Percentiles rank a stretch among this genome's conserved stretches.
Evolutionary conservation across 129 eudicot species (phyloP).

Genomic region (Rutidosis leptorrhynchoides): DNA sequence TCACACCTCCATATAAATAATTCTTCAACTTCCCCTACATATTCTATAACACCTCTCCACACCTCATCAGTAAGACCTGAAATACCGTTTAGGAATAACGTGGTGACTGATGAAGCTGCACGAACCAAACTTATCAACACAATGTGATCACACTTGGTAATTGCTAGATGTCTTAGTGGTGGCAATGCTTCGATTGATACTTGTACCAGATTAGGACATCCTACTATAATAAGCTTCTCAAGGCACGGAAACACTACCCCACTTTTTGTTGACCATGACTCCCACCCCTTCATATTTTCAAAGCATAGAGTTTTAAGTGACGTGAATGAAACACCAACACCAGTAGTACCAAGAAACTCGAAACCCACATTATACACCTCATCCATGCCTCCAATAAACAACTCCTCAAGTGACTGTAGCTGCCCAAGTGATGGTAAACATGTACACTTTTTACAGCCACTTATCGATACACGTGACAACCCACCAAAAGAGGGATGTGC

Average conservation of each 20-base stretch:
- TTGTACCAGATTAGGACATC: conserved; percentile 20
- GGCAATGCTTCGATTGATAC: conserved; percentile 16
- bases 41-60: conserved; percentile 17
- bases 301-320: conserved; percentile 38
- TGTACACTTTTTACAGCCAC: background rate
- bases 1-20: background rate
- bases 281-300: conserved; percentile 33
- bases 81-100: background rate
- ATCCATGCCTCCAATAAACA: conserved; percentile 4
- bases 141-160: background rate
- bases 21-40: conserved; percentile 16
- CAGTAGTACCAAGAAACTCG: conserved; percentile 20
- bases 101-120: conserved; percentile 7
- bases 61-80: conserved; percentile 25
- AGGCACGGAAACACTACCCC: conserved; percentile 20
- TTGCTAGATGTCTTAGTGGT: background rate
- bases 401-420: conserved; percentile 6
- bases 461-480: background rate
- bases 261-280: conserved; percentile 26
- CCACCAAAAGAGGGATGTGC: background rate
- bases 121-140: conserved; percentile 11
- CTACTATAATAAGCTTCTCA: background rate
- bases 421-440: conserved; percentile 15
- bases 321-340: conserved; percentile 22
- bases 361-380: conserved; percentile 2